These are phyloP conservation scores for Lecanicillium sp. DNA, from an alignment of 2,329 filamentous ascomycete species.

Conservation along the genomic window DNA sequence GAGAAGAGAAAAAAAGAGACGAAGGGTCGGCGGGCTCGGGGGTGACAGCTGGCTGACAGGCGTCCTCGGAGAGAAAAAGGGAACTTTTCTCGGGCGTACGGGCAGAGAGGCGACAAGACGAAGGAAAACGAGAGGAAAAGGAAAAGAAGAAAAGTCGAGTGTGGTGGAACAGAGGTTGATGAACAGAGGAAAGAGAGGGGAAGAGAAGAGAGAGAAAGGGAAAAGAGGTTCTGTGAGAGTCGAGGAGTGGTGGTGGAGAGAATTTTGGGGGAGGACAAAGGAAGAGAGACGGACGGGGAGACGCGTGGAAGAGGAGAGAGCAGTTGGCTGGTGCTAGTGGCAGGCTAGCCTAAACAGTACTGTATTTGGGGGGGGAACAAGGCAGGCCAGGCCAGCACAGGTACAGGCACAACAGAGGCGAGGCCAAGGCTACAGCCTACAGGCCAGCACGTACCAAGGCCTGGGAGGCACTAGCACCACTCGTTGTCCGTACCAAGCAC, in stretches of 20 bases:
- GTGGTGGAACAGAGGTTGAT: conserved; percentile 10
- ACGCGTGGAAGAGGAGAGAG: no score
- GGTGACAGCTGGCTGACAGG: conserved; percentile 9
- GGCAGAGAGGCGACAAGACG: conserved; percentile 1
- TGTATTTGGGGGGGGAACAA: no score
- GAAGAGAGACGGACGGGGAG: no score
- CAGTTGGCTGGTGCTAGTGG: no score
- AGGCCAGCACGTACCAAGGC: no score
- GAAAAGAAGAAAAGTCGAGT: conserved; percentile 5
- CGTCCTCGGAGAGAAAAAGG: background rate
- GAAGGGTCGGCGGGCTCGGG: conserved; percentile 11
- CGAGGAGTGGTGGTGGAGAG: conserved; percentile 9
- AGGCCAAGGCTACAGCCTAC: no score
- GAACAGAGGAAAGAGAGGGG: conserved; percentile 10
- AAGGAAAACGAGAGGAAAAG: background rate
- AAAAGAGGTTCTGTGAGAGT: conserved; percentile 10
- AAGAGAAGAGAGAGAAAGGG: background rate
- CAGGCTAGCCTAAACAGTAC: no score
- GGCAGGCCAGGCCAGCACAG: no score
- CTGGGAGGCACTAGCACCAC: no score
- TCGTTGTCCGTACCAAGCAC: no score
- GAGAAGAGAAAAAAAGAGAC: conserved; percentile 7
- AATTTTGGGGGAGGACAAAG: conserved; percentile 12
- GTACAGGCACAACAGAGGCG: no score
- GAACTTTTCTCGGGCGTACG: background rate